A percentile compares a stretch with the other conserved stretches of the same genome.
Evolutionary conservation across 2,329 filamentous ascomycete species (phyloP).

Genomic region (Fusarium illudens): DNA sequence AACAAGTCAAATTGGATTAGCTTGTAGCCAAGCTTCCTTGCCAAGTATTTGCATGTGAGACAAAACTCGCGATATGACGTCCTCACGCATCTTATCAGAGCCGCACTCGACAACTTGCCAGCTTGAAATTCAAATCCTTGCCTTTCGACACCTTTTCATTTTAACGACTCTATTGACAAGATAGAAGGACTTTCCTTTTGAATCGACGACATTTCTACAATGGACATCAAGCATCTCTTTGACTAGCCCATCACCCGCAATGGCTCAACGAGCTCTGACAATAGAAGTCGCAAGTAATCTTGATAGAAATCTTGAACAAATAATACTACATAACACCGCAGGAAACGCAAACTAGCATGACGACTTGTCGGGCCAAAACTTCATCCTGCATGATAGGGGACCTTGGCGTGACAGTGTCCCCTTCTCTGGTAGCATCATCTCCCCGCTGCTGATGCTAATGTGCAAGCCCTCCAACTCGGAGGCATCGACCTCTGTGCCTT

Average conservation of each 20-base stretch:
- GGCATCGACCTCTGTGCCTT: constrained; percentile 40
- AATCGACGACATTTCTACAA: background rate
- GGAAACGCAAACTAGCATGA: background rate
- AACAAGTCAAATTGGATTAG: background rate
- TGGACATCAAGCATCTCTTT: too few relatives aligned
- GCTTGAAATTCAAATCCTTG: background rate
- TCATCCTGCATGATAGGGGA: background rate
- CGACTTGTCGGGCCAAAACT: background rate
- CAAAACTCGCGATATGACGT: background rate
- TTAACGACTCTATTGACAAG: background rate
- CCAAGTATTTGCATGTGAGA: background rate
- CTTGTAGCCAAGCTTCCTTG: background rate
- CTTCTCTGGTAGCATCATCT: constrained; percentile 39
- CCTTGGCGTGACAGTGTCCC: constrained; percentile 4
- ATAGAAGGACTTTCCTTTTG: background rate
- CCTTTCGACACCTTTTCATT: background rate
- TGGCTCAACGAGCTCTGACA: too few relatives aligned
- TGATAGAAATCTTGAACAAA: background rate
- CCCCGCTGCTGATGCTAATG: constrained; percentile 44
- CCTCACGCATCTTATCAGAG: background rate
- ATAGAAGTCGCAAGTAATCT: background rate
- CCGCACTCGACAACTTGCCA: background rate
- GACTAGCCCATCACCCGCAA: background rate
- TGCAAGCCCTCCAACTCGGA: constrained; percentile 42
- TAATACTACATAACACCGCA: background rate